Conservation (phyloP, 1,139 yeast genomes). For the Hanseniaspora gamundiae region DNA sequence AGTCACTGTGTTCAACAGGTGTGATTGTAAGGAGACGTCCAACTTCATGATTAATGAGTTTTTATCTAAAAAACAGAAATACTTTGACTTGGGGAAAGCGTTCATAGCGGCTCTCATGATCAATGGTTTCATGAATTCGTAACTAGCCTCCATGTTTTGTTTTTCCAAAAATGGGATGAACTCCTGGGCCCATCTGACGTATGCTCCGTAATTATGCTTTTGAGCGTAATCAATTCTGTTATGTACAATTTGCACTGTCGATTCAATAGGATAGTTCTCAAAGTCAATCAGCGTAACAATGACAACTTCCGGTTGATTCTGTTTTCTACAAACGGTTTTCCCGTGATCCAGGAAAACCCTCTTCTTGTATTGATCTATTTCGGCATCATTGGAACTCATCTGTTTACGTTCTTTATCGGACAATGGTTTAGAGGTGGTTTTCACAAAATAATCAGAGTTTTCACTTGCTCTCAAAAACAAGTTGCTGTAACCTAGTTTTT, state of each 20-base stretch:
- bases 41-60: conserved; percentile 60
- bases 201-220: conserved; percentile 61
- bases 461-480: conserved; percentile 35
- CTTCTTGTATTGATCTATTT: conserved; percentile 33
- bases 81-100: conserved; percentile 74
- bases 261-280: conserved; percentile 48
- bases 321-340: conserved; percentile 38
- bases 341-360: conserved; percentile 55
- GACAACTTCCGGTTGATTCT: conserved; percentile 49
- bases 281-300: conserved; percentile 76
- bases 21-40: conserved; percentile 42
- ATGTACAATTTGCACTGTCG: conserved; percentile 55
- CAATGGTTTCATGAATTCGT: conserved; percentile 19
- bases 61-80: conserved; percentile 78
- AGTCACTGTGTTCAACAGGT: conserved; percentile 43
- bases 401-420: conserved; percentile 28
- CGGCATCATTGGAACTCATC: conserved; percentile 27
- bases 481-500: conserved; percentile 40
- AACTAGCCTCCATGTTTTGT: conserved; percentile 15
- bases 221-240: conserved; percentile 77
- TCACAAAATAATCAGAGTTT: conserved; percentile 32
- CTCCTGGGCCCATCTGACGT: conserved; percentile 75
- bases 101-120: conserved; percentile 66
- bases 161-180: conserved; percentile 48
- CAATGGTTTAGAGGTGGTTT: conserved; percentile 35